Evolutionary conservation across 1,284 basidiomycete genomes (phyloP), one percentile per base, ranked within the genome.

Genomic region (Calocybe gambosa): DNA sequence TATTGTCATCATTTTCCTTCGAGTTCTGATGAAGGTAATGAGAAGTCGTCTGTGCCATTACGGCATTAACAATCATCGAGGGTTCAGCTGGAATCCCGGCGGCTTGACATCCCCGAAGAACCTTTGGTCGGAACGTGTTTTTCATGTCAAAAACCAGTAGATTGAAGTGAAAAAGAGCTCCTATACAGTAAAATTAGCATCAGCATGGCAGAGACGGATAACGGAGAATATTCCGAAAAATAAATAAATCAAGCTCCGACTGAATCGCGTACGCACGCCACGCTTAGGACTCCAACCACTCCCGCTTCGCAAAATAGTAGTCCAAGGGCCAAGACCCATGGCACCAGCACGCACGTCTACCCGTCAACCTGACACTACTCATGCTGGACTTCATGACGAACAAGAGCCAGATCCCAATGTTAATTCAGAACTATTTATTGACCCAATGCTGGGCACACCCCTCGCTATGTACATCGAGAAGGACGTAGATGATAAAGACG

Each of bases 401-500:
- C 56, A 53, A 25, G 57, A 58, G 16, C 36, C 50, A 43, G 60
- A 62, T 33, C 53, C 54, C 45, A 64, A 59, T 58, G 55, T 57
- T 58, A 66, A 60, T 47, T 58, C 55, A 48, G 70, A 74, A 52
- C 70, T 89, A 48, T 90, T 90, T 59, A 66, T 86, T 46, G 87
- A 90, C 61, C 84, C 83, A 53, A 82, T 86, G 76, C 75, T 86
- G 64, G 87, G 88, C 57, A 78, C 72, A 0, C 80, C 85, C 1
- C 74, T 90, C 42, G 64, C 74, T 18, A 73, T 89, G 51, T 90
- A 84, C 66, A 73, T 90, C 56, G 84, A 88, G 58, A 85, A 86
- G 56, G 85, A 89, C 46, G 83, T 90, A 26, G 69, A 75, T 25
- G 78, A 87, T 64, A 78, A 77, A 58, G 79, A 83, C 23, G 56